Conservation (phyloP, 345 rosid species). For the Viola odorata region DNA sequence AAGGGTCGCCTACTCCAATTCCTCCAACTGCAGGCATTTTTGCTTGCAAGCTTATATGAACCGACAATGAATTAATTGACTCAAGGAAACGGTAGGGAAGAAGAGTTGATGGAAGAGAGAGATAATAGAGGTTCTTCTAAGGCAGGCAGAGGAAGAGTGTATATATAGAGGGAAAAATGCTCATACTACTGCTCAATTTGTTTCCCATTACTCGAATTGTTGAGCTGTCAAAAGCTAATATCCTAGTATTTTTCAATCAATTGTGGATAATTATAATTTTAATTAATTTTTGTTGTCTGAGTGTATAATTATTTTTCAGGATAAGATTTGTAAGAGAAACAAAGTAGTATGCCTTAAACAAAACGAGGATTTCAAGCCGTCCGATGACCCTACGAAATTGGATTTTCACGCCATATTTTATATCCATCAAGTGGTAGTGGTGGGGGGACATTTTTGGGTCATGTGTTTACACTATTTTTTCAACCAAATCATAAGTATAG, state of each 20-base stretch:
- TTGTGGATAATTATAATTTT: no score
- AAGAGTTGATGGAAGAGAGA: not conserved
- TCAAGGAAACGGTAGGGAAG: not conserved
- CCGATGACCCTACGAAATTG: constrained; percentile 11
- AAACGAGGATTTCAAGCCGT: not conserved
- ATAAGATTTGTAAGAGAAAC: not conserved
- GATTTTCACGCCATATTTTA: not conserved
- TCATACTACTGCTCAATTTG: not conserved
- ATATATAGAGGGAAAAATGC: constrained; percentile 21
- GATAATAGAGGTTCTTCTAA: constrained; percentile 13
- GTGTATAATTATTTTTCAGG: not conserved
- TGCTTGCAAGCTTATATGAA: not conserved
- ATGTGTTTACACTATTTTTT: not conserved
- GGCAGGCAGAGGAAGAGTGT: constrained; percentile 10
- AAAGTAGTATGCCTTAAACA: no score
- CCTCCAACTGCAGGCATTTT: constrained; percentile 22
- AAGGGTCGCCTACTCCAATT: constrained; percentile 38
- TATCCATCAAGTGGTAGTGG: not conserved
- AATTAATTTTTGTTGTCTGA: not conserved
- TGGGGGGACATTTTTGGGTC: not conserved
- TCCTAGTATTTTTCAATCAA: not conserved
- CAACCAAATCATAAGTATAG: not conserved
- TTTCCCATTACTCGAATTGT: not conserved
- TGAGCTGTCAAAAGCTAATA: constrained; percentile 31
- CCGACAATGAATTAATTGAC: not conserved